These are phyloP conservation scores for Hondaea fermentalgiana DNA, from an alignment of 108 stramenopile species.

Conservation along the genomic window DNA sequence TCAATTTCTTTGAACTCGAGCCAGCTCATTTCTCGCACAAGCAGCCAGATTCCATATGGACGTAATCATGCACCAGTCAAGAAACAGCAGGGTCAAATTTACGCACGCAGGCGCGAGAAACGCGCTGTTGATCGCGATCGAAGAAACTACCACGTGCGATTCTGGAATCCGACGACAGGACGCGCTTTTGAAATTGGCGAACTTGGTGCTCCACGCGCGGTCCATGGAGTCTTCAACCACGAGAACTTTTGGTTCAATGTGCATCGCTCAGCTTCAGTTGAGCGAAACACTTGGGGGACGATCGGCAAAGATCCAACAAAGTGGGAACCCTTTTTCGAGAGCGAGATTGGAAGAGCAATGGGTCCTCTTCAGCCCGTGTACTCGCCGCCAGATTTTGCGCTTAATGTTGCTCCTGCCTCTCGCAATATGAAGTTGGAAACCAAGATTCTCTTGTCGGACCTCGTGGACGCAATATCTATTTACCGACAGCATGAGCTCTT, in stretches of 20 bases:
- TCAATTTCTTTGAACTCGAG: no score
- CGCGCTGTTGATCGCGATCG: neutral
- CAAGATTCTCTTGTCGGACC: neutral
- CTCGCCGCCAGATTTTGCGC: neutral
- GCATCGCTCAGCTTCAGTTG: neutral
- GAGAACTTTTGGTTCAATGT: neutral
- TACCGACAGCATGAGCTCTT: conserved; percentile 9
- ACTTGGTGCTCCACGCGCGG: neutral
- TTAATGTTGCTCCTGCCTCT: neutral
- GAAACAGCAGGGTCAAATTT: neutral
- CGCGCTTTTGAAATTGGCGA: neutral
- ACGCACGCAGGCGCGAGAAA: neutral
- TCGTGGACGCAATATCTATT: neutral
- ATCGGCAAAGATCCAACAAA: neutral
- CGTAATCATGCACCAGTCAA: neutral
- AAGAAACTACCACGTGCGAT: neutral
- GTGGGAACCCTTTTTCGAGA: neutral
- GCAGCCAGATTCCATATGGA: no score
- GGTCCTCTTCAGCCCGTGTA: neutral
- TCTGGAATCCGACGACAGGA: neutral
- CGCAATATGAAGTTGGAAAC: neutral
- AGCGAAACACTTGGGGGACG: neutral
- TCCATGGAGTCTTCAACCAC: neutral
- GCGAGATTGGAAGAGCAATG: neutral
- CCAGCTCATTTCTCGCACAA: no score